Evolutionary conservation across 2,329 filamentous ascomycete species (phyloP), one percentile per base, ranked within the genome.

Genomic region (Mycocentrospora acerina): DNA sequence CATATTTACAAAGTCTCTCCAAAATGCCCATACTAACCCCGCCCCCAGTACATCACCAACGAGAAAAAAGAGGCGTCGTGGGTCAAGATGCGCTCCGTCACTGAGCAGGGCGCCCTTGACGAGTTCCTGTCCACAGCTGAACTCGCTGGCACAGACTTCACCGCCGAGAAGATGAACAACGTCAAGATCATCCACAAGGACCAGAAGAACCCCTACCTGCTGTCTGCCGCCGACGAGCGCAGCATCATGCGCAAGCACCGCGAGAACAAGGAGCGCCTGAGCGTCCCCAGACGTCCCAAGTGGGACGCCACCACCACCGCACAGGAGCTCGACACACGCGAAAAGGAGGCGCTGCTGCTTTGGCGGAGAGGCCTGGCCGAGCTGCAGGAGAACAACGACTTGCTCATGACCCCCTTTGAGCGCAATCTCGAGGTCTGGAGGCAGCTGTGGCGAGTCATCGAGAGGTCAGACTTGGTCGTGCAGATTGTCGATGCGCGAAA

Each of bases 21-120:
- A 14, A 14, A n/a, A n/a, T n/a, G 7, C 13, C 7, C 14, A 32
- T 67, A 62, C 62, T 60, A 37, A 59, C 25, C 52, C 45, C 14
- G 48, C 55, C 13, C 57, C 13, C 57, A 86, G 76, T 98, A 98
- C 68, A 83, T 97, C 58, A 93, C 89, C 32, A 96, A 95, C 66
- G 85, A 87, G 51, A 84, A 83, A 56, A 84, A 94, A 66, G 90
- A 97, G 73, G 93, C 91, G 24, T 80, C 88, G 55, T 98, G 90
- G 90, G 89, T 97, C 64, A 98, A 97, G 77, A 97, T 98, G 93
- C 89, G 91, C 74, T 95, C 89, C 67, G 88, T 98, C 55, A 98
- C 93, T 4, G 89, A 98, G 75, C 93, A 98, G 71, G 90, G 86
- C 54, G 90, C 90, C 29, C 82, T 98, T 46, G 93, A 98, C 68